phyloP scores from a whole-genome alignment of 768 basidiomycete species.

The Vishniacozyma victoriae region DNA sequence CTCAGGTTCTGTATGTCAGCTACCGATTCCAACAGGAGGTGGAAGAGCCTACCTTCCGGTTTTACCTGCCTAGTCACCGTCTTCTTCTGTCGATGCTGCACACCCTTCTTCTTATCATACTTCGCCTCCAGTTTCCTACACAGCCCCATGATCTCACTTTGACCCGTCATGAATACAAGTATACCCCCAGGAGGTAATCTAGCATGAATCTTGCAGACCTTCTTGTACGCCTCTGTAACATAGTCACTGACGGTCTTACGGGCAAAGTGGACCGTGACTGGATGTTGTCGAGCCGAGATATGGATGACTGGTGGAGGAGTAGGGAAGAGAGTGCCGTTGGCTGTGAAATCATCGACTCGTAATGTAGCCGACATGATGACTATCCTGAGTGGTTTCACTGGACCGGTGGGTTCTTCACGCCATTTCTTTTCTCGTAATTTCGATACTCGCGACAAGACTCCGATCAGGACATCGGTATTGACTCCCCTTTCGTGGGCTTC shows the following conservation, averaged over 20 bases:
- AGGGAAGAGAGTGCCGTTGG: slow-evolving; percentile 73
- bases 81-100: slow-evolving; percentile 54
- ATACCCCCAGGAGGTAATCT: slow-evolving; percentile 89
- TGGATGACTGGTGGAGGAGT: slow-evolving; percentile 84
- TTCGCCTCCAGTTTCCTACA: slow-evolving; percentile 72
- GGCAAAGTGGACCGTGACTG: slow-evolving; percentile 90
- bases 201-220: slow-evolving; percentile 84
- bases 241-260: slow-evolving; percentile 81
- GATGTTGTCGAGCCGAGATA: slow-evolving; percentile 84
- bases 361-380: slow-evolving; percentile 99
- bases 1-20: slow-evolving; percentile 45
- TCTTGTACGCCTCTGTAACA: slow-evolving; percentile 80
- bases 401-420: slow-evolving; percentile 51
- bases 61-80: neutral
- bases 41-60: too few species aligned
- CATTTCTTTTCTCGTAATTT: slow-evolving; percentile 84
- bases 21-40: neutral
- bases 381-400: slow-evolving; percentile 72
- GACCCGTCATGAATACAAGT: slow-evolving; percentile 90
- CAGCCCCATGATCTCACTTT: slow-evolving; percentile 84
- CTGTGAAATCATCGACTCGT: slow-evolving; percentile 83
- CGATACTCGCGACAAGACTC: slow-evolving; percentile 88
- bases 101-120: slow-evolving; percentile 63
- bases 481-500: slow-evolving; percentile 98
- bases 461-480: slow-evolving; percentile 96